Base-by-base conservation (phyloP, 169 alveolate genomes). In the Cystoisospora suis region DNA sequence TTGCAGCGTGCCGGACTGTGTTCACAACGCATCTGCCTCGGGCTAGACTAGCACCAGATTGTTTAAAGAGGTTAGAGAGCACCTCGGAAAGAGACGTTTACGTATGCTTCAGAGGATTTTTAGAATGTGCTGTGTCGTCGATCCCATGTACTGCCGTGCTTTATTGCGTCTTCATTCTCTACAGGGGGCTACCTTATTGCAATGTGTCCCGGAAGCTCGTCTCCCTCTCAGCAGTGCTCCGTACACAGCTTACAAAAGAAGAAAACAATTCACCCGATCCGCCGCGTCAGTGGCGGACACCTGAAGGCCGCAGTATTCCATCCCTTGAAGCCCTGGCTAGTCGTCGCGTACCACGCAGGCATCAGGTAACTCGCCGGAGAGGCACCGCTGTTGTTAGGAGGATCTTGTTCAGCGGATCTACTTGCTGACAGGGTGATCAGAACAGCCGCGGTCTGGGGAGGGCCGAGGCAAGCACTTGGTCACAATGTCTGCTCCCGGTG, bases 191-290 rank as follows among this genome's bases (percentile, higher is more conserved):
- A 90, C 44, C 80, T 90, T 20, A 89, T 46, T 27, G 70, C 80
- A 0, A 53, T 79, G 56, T 75, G 92, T 38, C 88, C 92, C 49
- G 65, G 70, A 44, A 46, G 80, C 65, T 32, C 92, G 32, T 88
- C 92, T 3, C 92, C 92, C 27, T 72, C 92, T n/a, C 69, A 72
- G 38, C 94, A 90, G 91, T 90, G 90, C 20, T 44, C 77, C 56
- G 36, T 90, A 34, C 93, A 90, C 83, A 45, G 59, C 40, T 58
- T 90, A 45, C 17, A 1, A 75, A 83, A 90, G 87, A 38, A 81
- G 69, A 61, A 42, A 27, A 46, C 91, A 27, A 58, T 90, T 20
- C 56, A 80, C 47, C 93, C 93, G 46, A n/a, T 90, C 42, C 59
- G 91, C 46, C 86, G 91, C 9, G 70, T 53, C 32, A 70, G 44